These are phyloP conservation scores for Kazachstania kunashirensis DNA, from an alignment of 805 yeast species.

Conservation along the genomic window DNA sequence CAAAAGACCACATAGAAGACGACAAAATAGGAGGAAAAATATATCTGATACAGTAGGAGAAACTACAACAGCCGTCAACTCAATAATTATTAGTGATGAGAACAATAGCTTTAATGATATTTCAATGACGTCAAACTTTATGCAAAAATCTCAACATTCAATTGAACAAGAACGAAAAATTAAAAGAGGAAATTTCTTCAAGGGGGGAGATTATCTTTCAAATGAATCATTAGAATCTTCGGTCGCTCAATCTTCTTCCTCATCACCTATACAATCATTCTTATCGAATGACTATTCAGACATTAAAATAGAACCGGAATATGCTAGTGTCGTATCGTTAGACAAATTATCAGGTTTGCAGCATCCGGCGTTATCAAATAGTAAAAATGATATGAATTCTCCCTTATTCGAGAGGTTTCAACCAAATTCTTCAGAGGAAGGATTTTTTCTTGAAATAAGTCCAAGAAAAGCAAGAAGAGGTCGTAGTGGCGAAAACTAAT, in stretches of 20 bases:
- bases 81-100: neutral
- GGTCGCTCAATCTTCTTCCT: neutral
- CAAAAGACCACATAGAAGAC: neutral
- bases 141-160: neutral
- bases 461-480: neutral
- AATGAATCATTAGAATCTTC: constrained; percentile 1
- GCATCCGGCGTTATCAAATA: too few relatives aligned
- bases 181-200: neutral
- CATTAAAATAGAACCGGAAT: too few relatives aligned
- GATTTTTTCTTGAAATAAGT: constrained; percentile 1
- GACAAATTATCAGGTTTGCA: too few relatives aligned
- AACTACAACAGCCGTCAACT: neutral
- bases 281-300: neutral
- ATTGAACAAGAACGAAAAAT: neutral
- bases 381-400: too few relatives aligned
- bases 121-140: neutral
- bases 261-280: neutral
- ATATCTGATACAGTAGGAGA: neutral
- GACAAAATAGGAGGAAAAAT: neutral
- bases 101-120: neutral
- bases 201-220: neutral
- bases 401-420: too few relatives aligned
- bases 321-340: too few relatives aligned
- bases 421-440: neutral
- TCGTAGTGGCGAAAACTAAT: neutral